Evolutionary conservation across 768 basidiomycete genomes (phyloP).

Genomic region (Leccinum truebloodii): DNA sequence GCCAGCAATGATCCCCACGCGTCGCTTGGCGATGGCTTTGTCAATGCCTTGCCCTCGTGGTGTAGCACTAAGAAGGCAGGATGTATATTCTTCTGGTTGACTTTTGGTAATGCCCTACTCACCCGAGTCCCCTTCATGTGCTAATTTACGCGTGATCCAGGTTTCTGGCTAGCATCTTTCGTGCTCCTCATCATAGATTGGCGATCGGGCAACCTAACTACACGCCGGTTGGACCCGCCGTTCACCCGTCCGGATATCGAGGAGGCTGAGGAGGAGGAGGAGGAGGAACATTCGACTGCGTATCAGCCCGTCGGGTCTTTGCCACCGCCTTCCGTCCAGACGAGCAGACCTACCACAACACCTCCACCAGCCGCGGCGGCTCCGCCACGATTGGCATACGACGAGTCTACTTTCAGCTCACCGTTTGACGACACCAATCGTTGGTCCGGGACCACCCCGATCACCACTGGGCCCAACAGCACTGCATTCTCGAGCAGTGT

Average conservation of each 20-base stretch:
- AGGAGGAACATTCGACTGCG: conserved; percentile 47
- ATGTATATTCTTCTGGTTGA: conserved; percentile 86
- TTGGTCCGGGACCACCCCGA: conserved; percentile 38
- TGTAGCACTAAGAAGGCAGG: conserved; percentile 93
- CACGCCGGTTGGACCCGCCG: conserved; percentile 65
- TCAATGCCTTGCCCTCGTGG: conserved; percentile 72
- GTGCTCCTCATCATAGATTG: conserved; percentile 70
- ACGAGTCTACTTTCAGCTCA: conserved; percentile 29
- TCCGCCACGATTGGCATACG: conserved; percentile 29
- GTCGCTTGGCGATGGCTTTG: conserved; percentile 63
- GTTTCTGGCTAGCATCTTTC: conserved; percentile 73
- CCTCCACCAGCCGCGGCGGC: conserved; percentile 9
- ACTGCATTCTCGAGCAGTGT: conserved; percentile 26
- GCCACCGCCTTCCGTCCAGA: conserved; percentile 34
- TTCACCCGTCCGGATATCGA: conserved; percentile 65
- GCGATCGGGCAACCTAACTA: conserved; percentile 61
- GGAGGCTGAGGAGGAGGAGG: conserved; percentile 53
- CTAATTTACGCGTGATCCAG: conserved; percentile 38
- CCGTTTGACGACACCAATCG: conserved; percentile 58
- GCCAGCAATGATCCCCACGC: conserved; percentile 80
- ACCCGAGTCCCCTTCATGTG: not conserved
- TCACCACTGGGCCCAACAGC: conserved; percentile 27
- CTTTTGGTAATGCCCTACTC: conserved; percentile 53
- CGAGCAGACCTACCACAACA: conserved; percentile 22
- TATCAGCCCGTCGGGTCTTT: conserved; percentile 47